Evolutionary conservation across 2,329 filamentous ascomycete genomes (phyloP), one percentile per base, ranked within the genome.

Genomic region (Cordyceps javanica): DNA sequence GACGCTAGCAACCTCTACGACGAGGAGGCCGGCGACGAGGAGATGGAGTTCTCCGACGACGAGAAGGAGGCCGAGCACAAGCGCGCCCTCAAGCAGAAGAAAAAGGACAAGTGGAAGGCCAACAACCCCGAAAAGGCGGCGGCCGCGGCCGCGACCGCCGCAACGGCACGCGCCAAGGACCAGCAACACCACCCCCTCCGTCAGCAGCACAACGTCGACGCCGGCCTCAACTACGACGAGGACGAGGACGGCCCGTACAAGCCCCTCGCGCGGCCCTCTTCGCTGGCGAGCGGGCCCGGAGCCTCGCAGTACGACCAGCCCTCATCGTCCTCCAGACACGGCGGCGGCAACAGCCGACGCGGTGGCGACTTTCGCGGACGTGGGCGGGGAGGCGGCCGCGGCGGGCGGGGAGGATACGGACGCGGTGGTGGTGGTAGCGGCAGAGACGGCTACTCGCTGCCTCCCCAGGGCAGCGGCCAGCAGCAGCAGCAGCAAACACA

Each of bases 1-100:
- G 94, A 99, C 71, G 93, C 94, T 9, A 96, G 91, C 53, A 97
- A 97, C 69, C 81, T 96, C 56, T 89, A 96, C 71, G 94, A 97
- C 64, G 94, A 99, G 70, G 93, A 97, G 73, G 82, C 91, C 8
- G 85, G 76, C 16, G 87, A 89, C 32, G 90, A 96, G 38, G 93
- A 97, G 69, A 82, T 91, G 64, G 94, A 97, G 68, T 97, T 97
- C 70, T 97, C 93, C 0, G 94, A 99, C 64, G 94, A 99, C 66
- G 94, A 99, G 73, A 89, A 90, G 64, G 94, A 99, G 72, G 88
- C 88, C 8, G 90, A 91, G 65, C 85, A 91, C 69, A 95, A 88
- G 74, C 77, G 82, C 58, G 80, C 81, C 60, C 65, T 84, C 54
- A 91, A 91, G 72, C 80, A 85, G 61, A 87, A 87, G 72, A 83